Base-by-base conservation (phyloP, 1,284 basidiomycete genomes). In the Sanghuangporus weigelae region DNA sequence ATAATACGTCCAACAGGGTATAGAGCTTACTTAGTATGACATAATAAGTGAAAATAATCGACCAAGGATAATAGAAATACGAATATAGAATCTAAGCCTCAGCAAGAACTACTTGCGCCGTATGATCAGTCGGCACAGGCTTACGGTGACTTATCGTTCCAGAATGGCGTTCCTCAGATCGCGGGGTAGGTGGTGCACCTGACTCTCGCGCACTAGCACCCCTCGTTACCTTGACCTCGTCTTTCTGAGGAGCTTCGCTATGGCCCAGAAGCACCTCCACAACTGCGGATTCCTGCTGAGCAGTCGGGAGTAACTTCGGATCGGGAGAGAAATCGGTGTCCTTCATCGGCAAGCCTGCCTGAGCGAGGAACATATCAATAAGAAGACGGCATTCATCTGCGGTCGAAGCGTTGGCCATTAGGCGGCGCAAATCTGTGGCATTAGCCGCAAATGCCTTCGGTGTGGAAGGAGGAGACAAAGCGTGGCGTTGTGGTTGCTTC, bases 341-440 rank as follows among this genome's bases (percentile, higher is more conserved):
- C 57, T 42, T 57, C 50, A 65, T 40, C 14, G 64, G 60, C 7
- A 73, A 68, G 23, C 88, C 86, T 64, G 83, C 83, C 69, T 85
- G 84, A 23, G 84, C 80, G 59, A 95, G 78, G 73, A 92, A 89
- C 77, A 93, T 89, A 68, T 92, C 88, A 48, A 93, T 80, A 48
- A 95, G 84, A 39, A 95, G 78, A 57, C 91, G 88, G 71, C 93
- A 95, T 77, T 96, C 93, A 65, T 90, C 86, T 46, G 84, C 89
- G 38, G 81, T 85, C 0, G 87, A 89, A 16, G 93, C 92, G 60
- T 78, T 81, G 26, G 83, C 76, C n/a, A 95, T 76, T 62, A 92
- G 77, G 26, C 80, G 78, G 31, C 89, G 86, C 72, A 96, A 81
- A 57, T 92, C 88, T 12, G 79, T 76, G 39, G 87, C 81, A 63